Percentiles rank a stretch among this genome's conserved stretches.
These are phyloP conservation scores for Penicillium nucicola DNA, from an alignment of 495 filamentous ascomycete genomes.

Conservation along the genomic window DNA sequence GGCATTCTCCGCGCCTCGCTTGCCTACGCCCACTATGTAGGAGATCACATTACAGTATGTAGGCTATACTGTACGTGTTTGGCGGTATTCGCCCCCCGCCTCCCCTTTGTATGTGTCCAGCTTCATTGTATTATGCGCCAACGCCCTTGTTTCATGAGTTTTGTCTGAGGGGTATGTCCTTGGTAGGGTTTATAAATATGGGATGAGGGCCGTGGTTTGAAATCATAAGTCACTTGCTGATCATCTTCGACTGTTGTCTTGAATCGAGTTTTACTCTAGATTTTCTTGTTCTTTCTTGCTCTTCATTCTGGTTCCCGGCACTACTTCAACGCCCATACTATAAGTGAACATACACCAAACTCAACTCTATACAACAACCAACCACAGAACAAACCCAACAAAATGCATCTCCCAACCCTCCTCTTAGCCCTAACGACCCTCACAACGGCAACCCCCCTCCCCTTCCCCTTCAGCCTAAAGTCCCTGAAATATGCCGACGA, in stretches of 20 bases:
- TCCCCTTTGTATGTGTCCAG: slow-evolving; percentile 2
- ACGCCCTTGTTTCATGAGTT: background rate
- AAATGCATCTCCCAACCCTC: slow-evolving; percentile 2
- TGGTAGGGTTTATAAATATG: slow-evolving; percentile 3
- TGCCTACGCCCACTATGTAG: slow-evolving; percentile 1
- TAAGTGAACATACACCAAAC: background rate
- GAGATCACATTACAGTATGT: no score
- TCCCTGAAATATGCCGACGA: slow-evolving; percentile 15
- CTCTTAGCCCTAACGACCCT: background rate
- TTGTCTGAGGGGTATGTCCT: background rate
- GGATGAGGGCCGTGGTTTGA: background rate
- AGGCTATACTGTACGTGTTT: no score
- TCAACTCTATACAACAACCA: no score
- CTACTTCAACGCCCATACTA: no score
- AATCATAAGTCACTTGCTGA: no score
- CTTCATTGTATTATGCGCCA: background rate
- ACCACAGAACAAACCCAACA: background rate
- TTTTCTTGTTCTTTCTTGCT: no score
- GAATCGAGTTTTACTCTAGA: no score
- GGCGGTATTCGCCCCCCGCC: background rate
- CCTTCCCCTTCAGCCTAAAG: slow-evolving; percentile 14
- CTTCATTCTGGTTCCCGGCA: no score
- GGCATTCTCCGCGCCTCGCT: slow-evolving; percentile 3
- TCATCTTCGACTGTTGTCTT: no score
- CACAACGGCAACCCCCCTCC: slow-evolving; percentile 1